Conservation (phyloP, 768 basidiomycete genomes). For the Lyophyllum shimeji region DNA sequence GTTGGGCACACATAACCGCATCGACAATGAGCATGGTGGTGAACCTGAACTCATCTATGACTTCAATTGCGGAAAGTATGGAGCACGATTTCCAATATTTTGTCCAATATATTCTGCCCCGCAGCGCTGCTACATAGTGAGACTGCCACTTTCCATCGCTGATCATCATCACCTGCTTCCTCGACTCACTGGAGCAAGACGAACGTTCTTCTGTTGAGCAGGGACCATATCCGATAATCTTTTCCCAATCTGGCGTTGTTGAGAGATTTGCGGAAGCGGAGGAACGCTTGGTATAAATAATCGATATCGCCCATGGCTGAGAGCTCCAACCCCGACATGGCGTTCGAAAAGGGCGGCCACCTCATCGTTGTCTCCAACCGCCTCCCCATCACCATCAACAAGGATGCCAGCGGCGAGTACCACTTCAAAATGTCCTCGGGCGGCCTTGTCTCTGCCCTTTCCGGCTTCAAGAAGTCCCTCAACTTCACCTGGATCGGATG, state of each 20-base stretch:
- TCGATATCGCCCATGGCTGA: slow-evolving; percentile 16
- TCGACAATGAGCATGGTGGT: slow-evolving; percentile 3
- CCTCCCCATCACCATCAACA: slow-evolving; percentile 92
- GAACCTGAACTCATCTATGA: slow-evolving; percentile 5
- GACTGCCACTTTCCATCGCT: background rate
- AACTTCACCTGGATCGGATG: slow-evolving; percentile 98
- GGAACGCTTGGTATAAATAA: slow-evolving; percentile 12
- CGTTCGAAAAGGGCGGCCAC: slow-evolving; percentile 52
- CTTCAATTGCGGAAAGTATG: slow-evolving; percentile 1
- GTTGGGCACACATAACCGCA: background rate
- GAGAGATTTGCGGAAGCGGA: slow-evolving; percentile 21
- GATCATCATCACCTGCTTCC: background rate
- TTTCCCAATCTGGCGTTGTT: slow-evolving; percentile 32
- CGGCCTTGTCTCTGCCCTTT: slow-evolving; percentile 94
- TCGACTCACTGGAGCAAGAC: slow-evolving; percentile 16
- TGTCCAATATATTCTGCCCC: too few species aligned
- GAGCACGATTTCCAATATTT: background rate
- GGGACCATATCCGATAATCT: slow-evolving; percentile 28
- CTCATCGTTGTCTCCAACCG: slow-evolving; percentile 97
- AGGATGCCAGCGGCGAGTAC: slow-evolving; percentile 90
- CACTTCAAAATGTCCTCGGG: slow-evolving; percentile 99
- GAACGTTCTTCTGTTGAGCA: slow-evolving; percentile 26
- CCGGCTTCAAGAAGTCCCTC: slow-evolving; percentile 97
- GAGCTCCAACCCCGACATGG: slow-evolving; percentile 26
- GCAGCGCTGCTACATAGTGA: background rate